Base-by-base conservation (phyloP, 73 alveolate species). In the Urostyla sp. region DNA sequence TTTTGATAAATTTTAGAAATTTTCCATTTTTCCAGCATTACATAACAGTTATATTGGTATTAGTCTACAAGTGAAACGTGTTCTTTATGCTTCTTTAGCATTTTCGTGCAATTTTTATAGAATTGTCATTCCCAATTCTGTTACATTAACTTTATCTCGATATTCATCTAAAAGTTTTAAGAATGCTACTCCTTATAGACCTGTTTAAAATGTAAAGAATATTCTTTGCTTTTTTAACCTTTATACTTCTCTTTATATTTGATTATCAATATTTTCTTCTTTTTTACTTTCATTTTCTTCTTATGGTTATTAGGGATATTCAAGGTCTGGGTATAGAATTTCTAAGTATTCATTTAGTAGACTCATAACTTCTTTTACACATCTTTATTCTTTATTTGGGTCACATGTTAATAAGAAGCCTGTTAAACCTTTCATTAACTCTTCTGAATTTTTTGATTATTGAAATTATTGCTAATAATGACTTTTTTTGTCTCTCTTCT, bases 401-500 rank as follows among this genome's bases (percentile, higher is more conserved):
- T 49, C 85, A 38, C 85, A 67, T 18, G 90, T 80, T 26, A 49
- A 44, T 5, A 80, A 49, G 69, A 80, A 80, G 4, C 90, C 90
- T 6, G 57, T 67, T 16, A 79, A 11, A 13, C 89, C 89, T 7
- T 24, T 23, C 37, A 20, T 8, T 28, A 79, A 18, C 21, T 57
- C 72, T 32, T 35, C 72, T 0, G 74, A 20, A 20, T 49, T 44
- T 28, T 63, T 66, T 13, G 67, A 36, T 32, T 46, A 32, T 31
- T 21, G 7, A 52, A 43, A 32, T 30, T 66, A 32, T 43, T 61
- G 18, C 67, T 48, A 63, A 27, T 63, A 61, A 30, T 37, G 35
- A 32, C 66, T 30, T 51, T 45, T 63, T 67, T 66, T 79, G 30
- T 67, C 26, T 11, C 73, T 2, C 73, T 61, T 26, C 13, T 63